Conservation (phyloP, 106 monocot genomes). For the Dactylorhiza incarnata region DNA sequence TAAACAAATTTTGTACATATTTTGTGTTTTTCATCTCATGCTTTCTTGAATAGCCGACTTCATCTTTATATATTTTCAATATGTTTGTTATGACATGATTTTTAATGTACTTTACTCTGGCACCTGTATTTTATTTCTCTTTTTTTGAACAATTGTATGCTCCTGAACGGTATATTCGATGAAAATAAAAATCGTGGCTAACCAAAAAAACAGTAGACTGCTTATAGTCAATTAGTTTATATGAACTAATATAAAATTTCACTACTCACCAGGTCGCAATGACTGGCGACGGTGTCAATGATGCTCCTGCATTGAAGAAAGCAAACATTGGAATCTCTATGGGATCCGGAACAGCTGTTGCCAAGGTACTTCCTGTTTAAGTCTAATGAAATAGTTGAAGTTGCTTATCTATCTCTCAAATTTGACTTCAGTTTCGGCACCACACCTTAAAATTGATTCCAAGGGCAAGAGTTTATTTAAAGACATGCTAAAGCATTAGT, state of each 20-base stretch:
- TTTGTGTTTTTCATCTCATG: neutral
- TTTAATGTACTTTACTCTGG: no score
- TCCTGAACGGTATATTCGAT: neutral
- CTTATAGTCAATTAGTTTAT: neutral
- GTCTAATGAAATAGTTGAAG: neutral
- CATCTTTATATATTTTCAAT: neutral
- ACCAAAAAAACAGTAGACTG: neutral
- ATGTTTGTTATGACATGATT: neutral
- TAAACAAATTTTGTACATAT: neutral
- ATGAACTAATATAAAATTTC: neutral
- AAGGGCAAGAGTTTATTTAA: neutral
- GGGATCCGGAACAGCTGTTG: constrained; percentile 99
- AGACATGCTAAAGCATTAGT: neutral
- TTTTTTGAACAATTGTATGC: no score
- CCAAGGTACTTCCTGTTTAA: constrained; percentile 53
- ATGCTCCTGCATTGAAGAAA: constrained; percentile 99
- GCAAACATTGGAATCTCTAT: constrained; percentile 98
- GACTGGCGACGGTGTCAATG: constrained; percentile 99
- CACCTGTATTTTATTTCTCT: no score
- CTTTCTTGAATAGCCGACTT: neutral
- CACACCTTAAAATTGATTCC: neutral
- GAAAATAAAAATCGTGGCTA: neutral
- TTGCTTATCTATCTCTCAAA: neutral
- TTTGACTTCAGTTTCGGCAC: neutral
- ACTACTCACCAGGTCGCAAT: constrained; percentile 77